Base-by-base conservation (phyloP, 345 rosid genomes). In the Lepidium sativum region DNA sequence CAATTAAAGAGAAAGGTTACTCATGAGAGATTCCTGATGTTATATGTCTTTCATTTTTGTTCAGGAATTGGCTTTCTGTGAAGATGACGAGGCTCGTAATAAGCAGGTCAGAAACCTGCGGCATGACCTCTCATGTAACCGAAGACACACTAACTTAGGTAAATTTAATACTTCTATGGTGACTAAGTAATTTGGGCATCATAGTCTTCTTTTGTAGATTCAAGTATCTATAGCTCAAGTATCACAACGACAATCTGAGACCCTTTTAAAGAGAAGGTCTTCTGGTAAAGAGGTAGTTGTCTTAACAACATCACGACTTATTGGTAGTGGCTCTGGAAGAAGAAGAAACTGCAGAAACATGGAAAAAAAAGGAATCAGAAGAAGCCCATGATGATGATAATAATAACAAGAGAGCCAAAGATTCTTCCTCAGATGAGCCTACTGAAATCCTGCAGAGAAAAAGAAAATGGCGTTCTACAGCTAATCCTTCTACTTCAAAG, bases 211-310 rank as follows among this genome's bases (percentile, higher is more conserved):
- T 75, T 62, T 77, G 64, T 76, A 92, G 97, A 86, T 92, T 75
- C 98, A 92, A 87, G 94, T 66, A 75, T 86, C 96, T 50, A 92
- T 92, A 71, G 98, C 97, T 41, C 84, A 89, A 76, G 80, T 89
- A 71, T 77, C 84, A 23, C 88, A 81, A 71, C 71, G 83, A 37
- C 98, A 92, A 70, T 80, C 97, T 37, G 92, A 87, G 72, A 94
- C 91, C 63, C 73, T 89, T 2, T 86, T 61, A 50, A 87, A 79
- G 79, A 82, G 81, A 71, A 94, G 78, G 41, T 38, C 86, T 14
- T 15, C 40, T 21, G 86, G 86, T 44, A 91, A 86, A 80, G 94
- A 86, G 5, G 35, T 78, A 23, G 43, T 74, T 3, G 76, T 72
- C 57, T 42, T 71, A 37, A 20, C 78, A 27, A 84, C 92, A 74